A percentile compares a stretch with the other conserved stretches of the same genome.
Evolutionary conservation across 805 yeast genomes (phyloP).

Genomic region (Nakazawaea sp.): DNA sequence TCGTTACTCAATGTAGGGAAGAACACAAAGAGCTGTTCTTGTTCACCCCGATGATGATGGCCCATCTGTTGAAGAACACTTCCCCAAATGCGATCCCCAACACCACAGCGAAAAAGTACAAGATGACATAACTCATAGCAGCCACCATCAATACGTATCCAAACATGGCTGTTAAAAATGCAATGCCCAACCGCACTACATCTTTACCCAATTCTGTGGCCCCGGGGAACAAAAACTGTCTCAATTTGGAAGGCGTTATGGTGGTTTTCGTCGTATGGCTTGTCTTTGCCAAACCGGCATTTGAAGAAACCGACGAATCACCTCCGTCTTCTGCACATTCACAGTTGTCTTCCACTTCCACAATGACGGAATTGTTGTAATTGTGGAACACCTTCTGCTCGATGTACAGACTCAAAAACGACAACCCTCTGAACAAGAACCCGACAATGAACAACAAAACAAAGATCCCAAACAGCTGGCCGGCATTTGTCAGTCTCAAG

Average conservation of each 20-base stretch:
- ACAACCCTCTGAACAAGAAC: slow-evolving; percentile 51
- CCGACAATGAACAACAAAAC: slow-evolving; percentile 51
- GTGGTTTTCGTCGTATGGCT: slow-evolving; percentile 10
- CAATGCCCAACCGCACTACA: slow-evolving; percentile 43
- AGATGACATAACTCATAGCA: slow-evolving; percentile 62
- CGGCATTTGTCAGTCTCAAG: slow-evolving; percentile 46
- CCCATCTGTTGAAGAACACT: slow-evolving; percentile 56
- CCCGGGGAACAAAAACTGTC: slow-evolving; percentile 27
- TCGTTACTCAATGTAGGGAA: slow-evolving; percentile 17
- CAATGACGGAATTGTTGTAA: slow-evolving; percentile 20
- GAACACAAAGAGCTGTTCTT: slow-evolving; percentile 25
- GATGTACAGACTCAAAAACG: slow-evolving; percentile 53
- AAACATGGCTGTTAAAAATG: slow-evolving; percentile 57
- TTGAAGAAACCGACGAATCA: slow-evolving; percentile 12
- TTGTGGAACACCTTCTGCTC: slow-evolving; percentile 62
- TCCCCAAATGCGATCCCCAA: slow-evolving; percentile 67
- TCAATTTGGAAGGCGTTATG: slow-evolving; percentile 10
- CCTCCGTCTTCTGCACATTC: slow-evolving; percentile 27
- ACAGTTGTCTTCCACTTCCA: slow-evolving; percentile 23
- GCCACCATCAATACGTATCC: slow-evolving; percentile 74
- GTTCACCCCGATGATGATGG: slow-evolving; percentile 31
- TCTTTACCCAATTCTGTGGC: slow-evolving; percentile 38
- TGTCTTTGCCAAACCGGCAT: slow-evolving; percentile 5
- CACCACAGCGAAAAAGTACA: slow-evolving; percentile 69
- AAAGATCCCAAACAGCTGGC: slow-evolving; percentile 70